Percentiles rank a stretch among this genome's conserved stretches.
These are phyloP conservation scores for Zopfia rhizophila DNA, from an alignment of 2,329 filamentous ascomycete genomes.

Conservation along the genomic window DNA sequence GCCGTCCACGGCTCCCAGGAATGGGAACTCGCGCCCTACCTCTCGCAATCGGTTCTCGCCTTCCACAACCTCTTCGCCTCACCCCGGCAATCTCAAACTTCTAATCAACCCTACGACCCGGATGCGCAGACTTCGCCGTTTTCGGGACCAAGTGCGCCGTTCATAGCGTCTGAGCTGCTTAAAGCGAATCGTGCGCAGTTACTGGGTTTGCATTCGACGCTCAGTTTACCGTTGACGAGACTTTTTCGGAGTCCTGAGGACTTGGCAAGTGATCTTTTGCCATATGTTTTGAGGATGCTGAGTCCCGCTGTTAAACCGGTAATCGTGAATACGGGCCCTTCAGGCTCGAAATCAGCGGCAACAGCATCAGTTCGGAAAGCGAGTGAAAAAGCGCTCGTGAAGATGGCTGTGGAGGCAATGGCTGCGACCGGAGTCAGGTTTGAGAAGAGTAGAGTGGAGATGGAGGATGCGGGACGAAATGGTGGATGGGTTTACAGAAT, in stretches of 20 bases:
- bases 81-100: slow-evolving; percentile 55
- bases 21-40: slow-evolving; percentile 90
- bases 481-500: slow-evolving; percentile 88
- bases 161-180: slow-evolving; percentile 79
- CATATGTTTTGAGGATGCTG: slow-evolving; percentile 84
- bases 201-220: slow-evolving; percentile 75
- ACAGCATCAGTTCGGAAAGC: slow-evolving; percentile 90
- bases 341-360: slow-evolving; percentile 55
- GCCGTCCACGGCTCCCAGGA: slow-evolving; percentile 85
- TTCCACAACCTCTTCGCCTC: slow-evolving; percentile 93
- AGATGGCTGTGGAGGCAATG: slow-evolving; percentile 82
- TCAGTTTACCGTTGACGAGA: slow-evolving; percentile 77
- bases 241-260: slow-evolving; percentile 82
- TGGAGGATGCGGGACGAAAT: slow-evolving; percentile 61
- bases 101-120: slow-evolving; percentile 56
- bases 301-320: slow-evolving; percentile 93
- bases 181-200: slow-evolving; percentile 82
- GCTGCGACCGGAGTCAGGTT: slow-evolving; percentile 83
- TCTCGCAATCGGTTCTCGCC: slow-evolving; percentile 85
- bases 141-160: slow-evolving; percentile 83
- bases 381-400: slow-evolving; percentile 82
- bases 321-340: slow-evolving; percentile 72
- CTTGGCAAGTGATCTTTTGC: slow-evolving; percentile 83
- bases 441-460: slow-evolving; percentile 82
- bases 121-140: slow-evolving; percentile 71